Conservation (phyloP, 2,329 filamentous ascomycete genomes). For the Chaetomium strumarium region DNA sequence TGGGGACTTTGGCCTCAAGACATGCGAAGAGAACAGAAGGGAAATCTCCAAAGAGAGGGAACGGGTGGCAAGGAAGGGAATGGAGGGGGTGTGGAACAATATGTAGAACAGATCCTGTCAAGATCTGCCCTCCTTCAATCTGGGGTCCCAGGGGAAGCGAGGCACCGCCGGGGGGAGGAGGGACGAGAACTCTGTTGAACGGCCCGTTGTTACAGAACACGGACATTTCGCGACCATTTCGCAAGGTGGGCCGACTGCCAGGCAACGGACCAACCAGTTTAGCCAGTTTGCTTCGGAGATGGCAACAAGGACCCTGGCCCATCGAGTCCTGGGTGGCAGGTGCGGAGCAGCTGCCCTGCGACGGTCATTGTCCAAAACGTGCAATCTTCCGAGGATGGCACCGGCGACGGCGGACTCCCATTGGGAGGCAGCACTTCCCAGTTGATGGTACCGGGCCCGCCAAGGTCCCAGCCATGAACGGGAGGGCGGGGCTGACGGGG, state of each 20-base stretch:
- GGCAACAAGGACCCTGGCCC: conserved; percentile 15
- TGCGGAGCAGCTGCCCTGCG: conserved; percentile 8
- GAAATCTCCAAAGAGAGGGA: conserved; percentile 1
- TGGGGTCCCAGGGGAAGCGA: neutral
- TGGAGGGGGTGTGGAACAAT: conserved; percentile 20
- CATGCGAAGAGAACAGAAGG: conserved; percentile 3
- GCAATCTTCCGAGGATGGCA: conserved; percentile 21
- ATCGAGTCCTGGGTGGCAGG: conserved; percentile 11
- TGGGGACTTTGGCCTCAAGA: conserved; percentile 13
- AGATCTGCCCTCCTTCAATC: conserved; percentile 15
- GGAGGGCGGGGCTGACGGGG: conserved; percentile 12
- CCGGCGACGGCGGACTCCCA: conserved; percentile 9
- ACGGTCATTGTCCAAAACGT: conserved; percentile 13
- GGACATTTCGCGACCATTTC: conserved; percentile 9
- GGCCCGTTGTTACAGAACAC: conserved; percentile 7
- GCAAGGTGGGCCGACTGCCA: conserved; percentile 11
- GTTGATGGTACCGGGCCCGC: conserved; percentile 13
- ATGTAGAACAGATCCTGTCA: conserved; percentile 17
- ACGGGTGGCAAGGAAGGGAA: conserved; percentile 8
- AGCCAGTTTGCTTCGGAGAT: conserved; percentile 11
- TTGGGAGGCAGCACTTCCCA: conserved; percentile 12
- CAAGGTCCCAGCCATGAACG: conserved; percentile 14
- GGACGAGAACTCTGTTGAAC: neutral
- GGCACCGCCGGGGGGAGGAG: neutral
- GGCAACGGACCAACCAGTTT: conserved; percentile 2